Evolutionary conservation across 331 rosid genomes (phyloP), one percentile per base, ranked within the genome.

Genomic region (Erythrophleum ivorense): DNA sequence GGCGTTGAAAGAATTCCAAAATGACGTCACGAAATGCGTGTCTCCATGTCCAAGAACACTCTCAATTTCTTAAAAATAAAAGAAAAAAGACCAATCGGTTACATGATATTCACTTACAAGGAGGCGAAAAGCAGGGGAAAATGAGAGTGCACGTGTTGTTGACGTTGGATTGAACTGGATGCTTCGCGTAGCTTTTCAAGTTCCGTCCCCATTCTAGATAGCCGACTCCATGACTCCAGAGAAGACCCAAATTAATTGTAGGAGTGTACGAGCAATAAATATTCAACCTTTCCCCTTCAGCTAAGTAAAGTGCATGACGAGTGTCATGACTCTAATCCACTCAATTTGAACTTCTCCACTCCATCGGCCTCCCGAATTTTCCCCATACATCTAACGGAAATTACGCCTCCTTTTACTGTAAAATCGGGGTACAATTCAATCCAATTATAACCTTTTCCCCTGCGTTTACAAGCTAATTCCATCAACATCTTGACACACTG

Each of bases 171-270:
- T 2, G 52, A 65, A 40, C 43, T 19, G 58, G 88, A 79, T 41
- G 72, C 80, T 84, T 74, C 69, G 77, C 24, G 76, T 52, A 52
- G 52, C 60, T 80, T 89, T 85, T 85, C 12, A 68, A 40, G 2
- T 36, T 29, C 9, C 34, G 1, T 13, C 0, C 31, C 13, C 66
- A 3, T 34, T 72, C 55, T 12, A 71, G 75, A 71, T 0, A 21
- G 58, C 75, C 58, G 41, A 46, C 75, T 13, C 21, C 31, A 43
- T 29, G 16, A 59, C 38, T 21, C 38, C 12, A 57, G 9, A n/a
- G 63, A n/a, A 21, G 6, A 21, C 6, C 14, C 13, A 1, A 46
- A 46, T 46, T 13, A 2, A 1, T 1, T 46, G 6, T 3, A 3
- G 41, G 41, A 6, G 6, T 6, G 41, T 38, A 53, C 58, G 14